phyloP scores from a whole-genome alignment of 495 filamentous ascomycete species.

The Neohortaea acidophila region DNA sequence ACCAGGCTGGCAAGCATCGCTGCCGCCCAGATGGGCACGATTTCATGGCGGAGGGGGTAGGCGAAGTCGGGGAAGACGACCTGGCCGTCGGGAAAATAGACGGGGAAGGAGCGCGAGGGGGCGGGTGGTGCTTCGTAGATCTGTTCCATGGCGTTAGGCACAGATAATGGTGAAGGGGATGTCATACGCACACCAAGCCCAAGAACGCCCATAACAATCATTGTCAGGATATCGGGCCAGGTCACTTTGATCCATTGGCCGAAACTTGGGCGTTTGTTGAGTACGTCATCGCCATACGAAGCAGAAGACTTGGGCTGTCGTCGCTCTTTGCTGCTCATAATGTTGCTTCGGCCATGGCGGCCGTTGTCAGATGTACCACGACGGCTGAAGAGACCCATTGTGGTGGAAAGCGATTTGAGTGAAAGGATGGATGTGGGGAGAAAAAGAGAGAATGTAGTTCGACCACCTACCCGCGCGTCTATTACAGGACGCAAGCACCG shows the following conservation, averaged over 20 bases:
- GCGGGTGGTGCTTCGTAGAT: slow-evolving; percentile 42
- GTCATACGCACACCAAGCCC: slow-evolving; percentile 38
- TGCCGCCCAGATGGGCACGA: slow-evolving; percentile 45
- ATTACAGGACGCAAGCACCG: too few species aligned
- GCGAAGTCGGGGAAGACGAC: slow-evolving; percentile 46
- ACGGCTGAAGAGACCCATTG: not conserved
- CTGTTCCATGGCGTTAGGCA: slow-evolving; percentile 19
- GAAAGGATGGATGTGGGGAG: not conserved
- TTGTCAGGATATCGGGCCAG: slow-evolving; percentile 43
- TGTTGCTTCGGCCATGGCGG: not conserved
- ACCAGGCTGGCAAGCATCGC: slow-evolving; percentile 40
- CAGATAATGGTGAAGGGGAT: not conserved
- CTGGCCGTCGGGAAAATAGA: slow-evolving; percentile 42
- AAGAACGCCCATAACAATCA: slow-evolving; percentile 40
- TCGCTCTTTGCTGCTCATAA: not conserved
- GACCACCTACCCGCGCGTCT: too few species aligned
- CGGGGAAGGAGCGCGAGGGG: slow-evolving; percentile 40
- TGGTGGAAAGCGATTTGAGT: not conserved
- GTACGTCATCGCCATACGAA: not conserved
- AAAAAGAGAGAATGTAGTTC: not conserved
- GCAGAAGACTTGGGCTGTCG: not conserved
- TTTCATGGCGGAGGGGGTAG: slow-evolving; percentile 45
- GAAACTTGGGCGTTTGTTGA: slow-evolving; percentile 1
- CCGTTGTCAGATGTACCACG: not conserved
- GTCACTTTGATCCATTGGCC: slow-evolving; percentile 32